A percentile compares a stretch with the other conserved stretches of the same genome.
These are phyloP conservation scores for Juncus effusus DNA, from an alignment of 176 grass and related monocot species.

Conservation along the genomic window DNA sequence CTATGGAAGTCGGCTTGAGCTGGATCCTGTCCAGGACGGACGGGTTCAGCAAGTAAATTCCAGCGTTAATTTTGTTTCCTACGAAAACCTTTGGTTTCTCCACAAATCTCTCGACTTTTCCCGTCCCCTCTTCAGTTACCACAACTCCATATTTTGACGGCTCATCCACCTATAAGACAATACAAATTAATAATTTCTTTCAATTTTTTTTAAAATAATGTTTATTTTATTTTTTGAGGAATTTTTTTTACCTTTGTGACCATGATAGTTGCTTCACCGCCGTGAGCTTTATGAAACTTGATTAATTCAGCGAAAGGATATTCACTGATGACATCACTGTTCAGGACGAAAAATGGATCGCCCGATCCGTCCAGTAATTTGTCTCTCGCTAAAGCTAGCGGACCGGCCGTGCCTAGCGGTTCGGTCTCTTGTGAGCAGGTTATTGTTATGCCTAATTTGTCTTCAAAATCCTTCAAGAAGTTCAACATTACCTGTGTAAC, in stretches of 20 bases:
- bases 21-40: slow-evolving; percentile 65
- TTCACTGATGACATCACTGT: slow-evolving; percentile 87
- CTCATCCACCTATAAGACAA: slow-evolving; percentile 50
- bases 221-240: background rate
- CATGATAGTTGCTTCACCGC: slow-evolving; percentile 83
- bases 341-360: slow-evolving; percentile 83
- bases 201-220: background rate
- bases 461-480: slow-evolving; percentile 87
- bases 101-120: slow-evolving; percentile 78
- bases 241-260: slow-evolving; percentile 56
- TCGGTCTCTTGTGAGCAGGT: slow-evolving; percentile 87
- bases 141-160: slow-evolving; percentile 89
- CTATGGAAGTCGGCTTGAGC: slow-evolving; percentile 80
- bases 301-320: slow-evolving; percentile 78
- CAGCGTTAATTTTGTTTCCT: slow-evolving; percentile 92
- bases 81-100: slow-evolving; percentile 89
- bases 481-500: slow-evolving; percentile 67
- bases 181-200: background rate
- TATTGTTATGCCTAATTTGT: slow-evolving; percentile 76
- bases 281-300: slow-evolving; percentile 68
- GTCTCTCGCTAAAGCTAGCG: slow-evolving; percentile 65
- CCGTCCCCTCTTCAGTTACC: slow-evolving; percentile 64
- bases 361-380: slow-evolving; percentile 59
- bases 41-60: slow-evolving; percentile 80
- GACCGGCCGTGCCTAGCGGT: slow-evolving; percentile 68